Evolutionary conservation across 140 eudicot genomes (phyloP), one percentile per base, ranked within the genome.

Genomic region (Oenanthe javanica): DNA sequence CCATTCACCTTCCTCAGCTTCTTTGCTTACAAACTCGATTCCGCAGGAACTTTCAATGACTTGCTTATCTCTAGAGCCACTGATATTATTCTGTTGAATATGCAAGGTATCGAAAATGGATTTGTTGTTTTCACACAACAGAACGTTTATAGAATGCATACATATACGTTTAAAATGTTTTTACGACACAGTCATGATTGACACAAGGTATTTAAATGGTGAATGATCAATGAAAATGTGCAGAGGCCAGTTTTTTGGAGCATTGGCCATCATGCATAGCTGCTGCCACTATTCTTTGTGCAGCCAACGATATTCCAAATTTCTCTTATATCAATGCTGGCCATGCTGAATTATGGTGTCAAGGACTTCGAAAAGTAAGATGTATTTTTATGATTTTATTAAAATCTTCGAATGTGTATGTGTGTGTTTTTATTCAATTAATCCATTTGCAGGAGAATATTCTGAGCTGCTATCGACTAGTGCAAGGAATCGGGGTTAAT

Each of bases 261-360:
- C 89, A 87, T 82, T 83, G 94, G 93, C 97, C 98, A 87, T 94
- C 98, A 86, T 90, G 97, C 88, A 89, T 92, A 79, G 97, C 97
- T 54, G 97, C 98, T 75, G 93, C 98, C 77, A 81, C 97, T 46
- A 86, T 92, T 69, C 98, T 94, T 69, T 89, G 94, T 79, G 98
- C 97, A 55, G 92, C 97, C 19, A 90, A 87, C 31, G 91, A 94
- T 81, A 84, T 92, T 36, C 96, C 98, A 25, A 86, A 82, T 12
- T 92, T 94, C 86, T 87, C 98, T 42, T 88, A 83, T 74, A 79
- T 90, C 72, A 90, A 87, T 79, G 96, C 94, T 66, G 94, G 90
- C 76, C 90, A 85, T 84, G 96, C 97, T 45, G 96, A 87, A 80
- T 87, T 92, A 83, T 94, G 98, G 98, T 87, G 97, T 83, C 89